Percentiles rank a stretch among this genome's conserved stretches.
Evolutionary conservation across 2,329 filamentous ascomycete species (phyloP).

Genomic region (Chalara sp.): DNA sequence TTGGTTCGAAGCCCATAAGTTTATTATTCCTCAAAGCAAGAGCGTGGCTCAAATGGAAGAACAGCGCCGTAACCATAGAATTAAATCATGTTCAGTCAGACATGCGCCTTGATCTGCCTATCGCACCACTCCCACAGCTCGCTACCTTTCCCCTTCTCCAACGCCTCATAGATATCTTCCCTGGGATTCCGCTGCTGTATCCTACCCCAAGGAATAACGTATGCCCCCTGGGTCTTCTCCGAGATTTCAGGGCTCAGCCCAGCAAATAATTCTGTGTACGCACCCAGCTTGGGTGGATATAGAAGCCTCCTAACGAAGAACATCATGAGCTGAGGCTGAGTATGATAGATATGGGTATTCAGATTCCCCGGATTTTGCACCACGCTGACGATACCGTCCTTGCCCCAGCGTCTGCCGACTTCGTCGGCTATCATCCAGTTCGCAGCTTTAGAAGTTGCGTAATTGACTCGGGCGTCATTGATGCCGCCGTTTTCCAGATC

Average conservation of each 20-base stretch:
- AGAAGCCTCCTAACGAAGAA: constrained; percentile 3
- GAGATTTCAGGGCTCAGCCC: constrained; percentile 9
- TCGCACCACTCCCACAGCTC: constrained; percentile 5
- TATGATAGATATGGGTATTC: constrained; percentile 6
- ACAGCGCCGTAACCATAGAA: no score
- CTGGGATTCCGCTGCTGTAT: not conserved
- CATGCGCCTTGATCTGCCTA: no score
- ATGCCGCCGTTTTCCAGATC: constrained; percentile 8
- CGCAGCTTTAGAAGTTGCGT: constrained; percentile 12
- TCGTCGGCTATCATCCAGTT: constrained; percentile 10
- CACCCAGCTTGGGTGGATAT: constrained; percentile 8
- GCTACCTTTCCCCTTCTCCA: not conserved
- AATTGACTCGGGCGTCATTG: constrained; percentile 1
- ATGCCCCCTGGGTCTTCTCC: constrained; percentile 8
- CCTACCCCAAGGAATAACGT: constrained; percentile 17
- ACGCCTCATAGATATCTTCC: constrained; percentile 1
- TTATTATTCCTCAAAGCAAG: no score
- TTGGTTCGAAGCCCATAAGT: no score
- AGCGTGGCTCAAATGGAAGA: no score
- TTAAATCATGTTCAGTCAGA: no score
- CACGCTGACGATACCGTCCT: constrained; percentile 10
- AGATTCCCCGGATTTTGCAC: constrained; percentile 15
- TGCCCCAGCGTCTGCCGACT: constrained; percentile 4
- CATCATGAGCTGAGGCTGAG: not conserved
- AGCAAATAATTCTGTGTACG: constrained; percentile 16